Base-by-base conservation (phyloP, 163 green algal species). In the Prototheca wickerhamii region DNA sequence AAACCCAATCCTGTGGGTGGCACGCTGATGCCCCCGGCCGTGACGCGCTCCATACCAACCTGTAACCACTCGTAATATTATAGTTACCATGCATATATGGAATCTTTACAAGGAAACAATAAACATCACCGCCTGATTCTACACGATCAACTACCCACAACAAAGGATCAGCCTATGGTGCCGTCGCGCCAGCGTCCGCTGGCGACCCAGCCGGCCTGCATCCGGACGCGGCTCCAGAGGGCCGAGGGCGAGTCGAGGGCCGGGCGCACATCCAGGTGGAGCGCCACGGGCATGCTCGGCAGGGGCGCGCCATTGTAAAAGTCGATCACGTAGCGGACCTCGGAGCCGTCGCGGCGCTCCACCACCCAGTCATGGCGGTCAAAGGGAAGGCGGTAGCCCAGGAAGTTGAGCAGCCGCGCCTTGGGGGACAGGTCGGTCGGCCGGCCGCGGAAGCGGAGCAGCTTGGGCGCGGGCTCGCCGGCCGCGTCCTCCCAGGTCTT, bases 341-440 rank as follows among this genome's bases (percentile, higher is more conserved):
- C 78, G 12, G 65, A 62, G 1, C 90, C 88, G 28, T 49, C 33
- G 65, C 86, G 92, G 7, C 91, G 77, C 66, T 96, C 87, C 34
- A 97, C 86, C 26, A 92, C 62, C 91, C 91, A 97, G 76, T 97
- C 91, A 65, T 97, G 91, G 10, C 91, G 78, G 76, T 97, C 91
- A 79, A 97, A 97, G 6, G 91, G 91, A 37, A 92, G 79, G 46
- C 84, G 87, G 71, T 91, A 97, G 7, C 90, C 90, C 68, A 96
- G 58, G 31, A 89, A 73, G 70, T 96, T 97, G 59, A 96, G 77
- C 5, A 97, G 44, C 0, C 90, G 75, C 10, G 90, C 90, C 69
- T 95, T 95, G n/a, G 90, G 90, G 53, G 78, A 92, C 70, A 83
- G 87, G 50, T 96, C 88, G 29, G 80, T 77, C 2, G 90, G 90